phyloP scores from a whole-genome alignment of 2,329 filamentous ascomycete genomes.

The Nannizzia gypsea region DNA sequence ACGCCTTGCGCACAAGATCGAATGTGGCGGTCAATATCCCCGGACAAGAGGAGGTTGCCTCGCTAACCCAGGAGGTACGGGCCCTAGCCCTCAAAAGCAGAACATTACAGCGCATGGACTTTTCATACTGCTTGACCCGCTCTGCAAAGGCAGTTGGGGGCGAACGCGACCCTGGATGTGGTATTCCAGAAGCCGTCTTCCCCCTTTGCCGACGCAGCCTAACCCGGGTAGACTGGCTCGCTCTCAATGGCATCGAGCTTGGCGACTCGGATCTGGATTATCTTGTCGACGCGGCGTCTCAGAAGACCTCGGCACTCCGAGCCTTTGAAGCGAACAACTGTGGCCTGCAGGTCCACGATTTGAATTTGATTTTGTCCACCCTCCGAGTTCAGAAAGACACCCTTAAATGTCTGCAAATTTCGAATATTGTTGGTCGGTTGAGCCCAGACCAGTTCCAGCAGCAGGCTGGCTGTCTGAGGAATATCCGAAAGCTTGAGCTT shows the following conservation, averaged over 20 bases:
- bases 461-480: constrained; percentile 55
- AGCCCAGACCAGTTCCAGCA: constrained; percentile 53
- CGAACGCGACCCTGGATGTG: constrained; percentile 51
- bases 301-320: constrained; percentile 52
- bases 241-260: constrained; percentile 56
- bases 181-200: constrained; percentile 57
- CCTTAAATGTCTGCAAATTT: constrained; percentile 55
- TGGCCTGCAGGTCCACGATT: constrained; percentile 37
- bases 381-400: constrained; percentile 54
- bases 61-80: constrained; percentile 57
- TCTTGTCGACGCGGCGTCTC: constrained; percentile 55
- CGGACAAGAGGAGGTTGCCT: constrained; percentile 43
- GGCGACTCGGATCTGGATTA: constrained; percentile 58
- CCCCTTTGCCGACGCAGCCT: constrained; percentile 55
- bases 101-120: constrained; percentile 52
- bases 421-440: constrained; percentile 53
- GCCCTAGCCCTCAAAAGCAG: constrained; percentile 56
- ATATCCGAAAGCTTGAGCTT: constrained; percentile 53
- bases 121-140: constrained; percentile 49
- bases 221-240: constrained; percentile 60
- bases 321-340: constrained; percentile 57
- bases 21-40: constrained; percentile 43
- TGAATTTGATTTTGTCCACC: constrained; percentile 51
- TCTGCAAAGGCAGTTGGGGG: constrained; percentile 40
- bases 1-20: constrained; percentile 50